phyloP scores from a whole-genome alignment of 2,329 filamentous ascomycete species.

The Penicillium sp. region DNA sequence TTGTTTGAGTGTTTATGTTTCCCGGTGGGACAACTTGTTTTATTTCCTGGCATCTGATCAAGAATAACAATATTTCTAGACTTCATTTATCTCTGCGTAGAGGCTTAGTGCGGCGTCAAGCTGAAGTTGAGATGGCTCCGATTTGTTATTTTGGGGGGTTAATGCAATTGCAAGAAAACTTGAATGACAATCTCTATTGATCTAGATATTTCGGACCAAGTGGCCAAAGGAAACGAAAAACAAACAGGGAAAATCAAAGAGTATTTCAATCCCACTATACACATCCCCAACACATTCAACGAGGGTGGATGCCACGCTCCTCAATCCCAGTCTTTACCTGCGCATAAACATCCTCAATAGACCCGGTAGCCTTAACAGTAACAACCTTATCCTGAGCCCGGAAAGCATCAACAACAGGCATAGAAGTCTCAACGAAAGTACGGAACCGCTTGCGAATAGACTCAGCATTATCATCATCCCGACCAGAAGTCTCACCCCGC shows the following conservation, averaged over 20 bases:
- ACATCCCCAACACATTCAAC: constrained; percentile 16
- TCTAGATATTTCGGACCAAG: too few species aligned
- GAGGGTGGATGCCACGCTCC: constrained; percentile 43
- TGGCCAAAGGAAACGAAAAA: too few species aligned
- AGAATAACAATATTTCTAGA: constrained; percentile 22
- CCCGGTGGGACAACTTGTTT: constrained; percentile 23
- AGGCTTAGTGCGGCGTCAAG: too few species aligned
- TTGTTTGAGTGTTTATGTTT: constrained; percentile 28
- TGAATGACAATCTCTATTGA: neutral
- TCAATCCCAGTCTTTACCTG: constrained; percentile 55
- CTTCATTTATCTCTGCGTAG: constrained; percentile 1
- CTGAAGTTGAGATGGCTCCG: too few species aligned
- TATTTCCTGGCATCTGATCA: constrained; percentile 17
- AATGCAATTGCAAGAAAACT: constrained; percentile 1
- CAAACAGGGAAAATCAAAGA: constrained; percentile 16
- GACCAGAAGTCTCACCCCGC: constrained; percentile 88
- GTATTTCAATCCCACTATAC: neutral
- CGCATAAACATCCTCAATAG: constrained; percentile 68
- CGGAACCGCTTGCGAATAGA: constrained; percentile 96
- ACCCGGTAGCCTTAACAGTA: constrained; percentile 73
- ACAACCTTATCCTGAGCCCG: constrained; percentile 77
- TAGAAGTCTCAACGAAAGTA: constrained; percentile 92
- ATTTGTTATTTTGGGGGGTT: too few species aligned
- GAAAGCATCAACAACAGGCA: constrained; percentile 93
- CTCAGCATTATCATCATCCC: constrained; percentile 91